phyloP scores from a whole-genome alignment of 1,139 yeast genomes.

The Saccharomyces hybrid region DNA sequence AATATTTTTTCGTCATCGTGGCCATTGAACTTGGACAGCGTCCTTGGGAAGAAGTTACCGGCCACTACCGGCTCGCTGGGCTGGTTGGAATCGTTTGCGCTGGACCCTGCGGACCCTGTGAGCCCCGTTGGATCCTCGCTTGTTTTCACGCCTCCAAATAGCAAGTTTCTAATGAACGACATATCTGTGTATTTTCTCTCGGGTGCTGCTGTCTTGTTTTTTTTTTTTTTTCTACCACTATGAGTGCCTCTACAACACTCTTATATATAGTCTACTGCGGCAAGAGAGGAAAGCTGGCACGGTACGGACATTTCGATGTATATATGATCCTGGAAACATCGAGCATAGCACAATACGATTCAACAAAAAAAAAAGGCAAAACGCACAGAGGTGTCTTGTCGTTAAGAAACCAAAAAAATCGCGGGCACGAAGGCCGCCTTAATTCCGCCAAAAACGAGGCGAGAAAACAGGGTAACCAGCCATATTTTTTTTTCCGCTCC shows the following conservation, averaged over 20 bases:
- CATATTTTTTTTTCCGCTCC: too few relatives aligned
- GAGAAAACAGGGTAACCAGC: too few relatives aligned
- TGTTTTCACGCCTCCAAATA: constrained; percentile 35
- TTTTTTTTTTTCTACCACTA: too few relatives aligned
- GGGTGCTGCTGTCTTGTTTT: too few relatives aligned
- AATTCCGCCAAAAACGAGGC: background rate
- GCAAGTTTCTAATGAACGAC: constrained; percentile 35
- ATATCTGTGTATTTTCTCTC: constrained; percentile 16
- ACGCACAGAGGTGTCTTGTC: background rate
- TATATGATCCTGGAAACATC: background rate
- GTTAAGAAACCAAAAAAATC: background rate
- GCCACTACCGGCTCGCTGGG: constrained; percentile 56
- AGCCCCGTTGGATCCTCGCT: constrained; percentile 35
- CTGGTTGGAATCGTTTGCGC: constrained; percentile 5
- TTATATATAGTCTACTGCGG: background rate
- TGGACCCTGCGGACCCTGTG: constrained; percentile 7
- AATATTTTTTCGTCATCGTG: constrained; percentile 68
- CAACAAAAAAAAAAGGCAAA: background rate
- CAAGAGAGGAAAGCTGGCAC: background rate
- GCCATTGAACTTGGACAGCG: constrained; percentile 73
- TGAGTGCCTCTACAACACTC: background rate
- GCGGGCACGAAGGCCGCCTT: background rate
- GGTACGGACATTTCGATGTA: background rate
- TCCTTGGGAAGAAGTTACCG: constrained; percentile 75
- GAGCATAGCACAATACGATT: background rate